Base-by-base conservation (phyloP, 1,284 basidiomycete genomes). In the Porphyrellus sp. region DNA sequence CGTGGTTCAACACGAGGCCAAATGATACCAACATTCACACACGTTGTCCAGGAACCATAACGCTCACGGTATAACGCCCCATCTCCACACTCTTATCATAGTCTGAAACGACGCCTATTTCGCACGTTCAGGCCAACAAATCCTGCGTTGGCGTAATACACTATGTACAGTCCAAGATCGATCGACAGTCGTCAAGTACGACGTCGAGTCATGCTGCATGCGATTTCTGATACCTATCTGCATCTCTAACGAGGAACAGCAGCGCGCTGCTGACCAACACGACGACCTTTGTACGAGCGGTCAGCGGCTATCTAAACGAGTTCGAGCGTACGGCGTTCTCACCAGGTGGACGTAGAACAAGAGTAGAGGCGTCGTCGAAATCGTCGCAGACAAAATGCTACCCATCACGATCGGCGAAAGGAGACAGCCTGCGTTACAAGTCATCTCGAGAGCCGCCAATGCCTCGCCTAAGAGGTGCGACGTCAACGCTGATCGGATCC, bases 361-460 rank as follows among this genome's bases (percentile, higher is more conserved):
- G 31, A 63, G 42, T 12, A 67, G 15, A 21, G 62, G 55, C 5
- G 15, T 21, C 4, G 54, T 52, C 27, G 31, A 31, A 25, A 67
- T 62, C 13, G 62, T 65, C 15, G 44, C 39, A 13, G 51, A 51
- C 20, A 63, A 39, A 31, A 63, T 52, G 34, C 59, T 40, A 2
- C 65, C 65, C 63, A 67, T 65, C 33, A 65, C 33, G 30, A 64
- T 25, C 15, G 53, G 59, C 1, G 70, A 72, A 20, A 71, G 30
- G 8, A 63, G 24, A 4, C 24, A 16, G 24, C 63, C 71, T 1
- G 63, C 48, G 11, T 60, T 60, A 16, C 49, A 41, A 0, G 70
- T 59, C 58, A 71, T 71, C n/a, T 64, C 67, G 23, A 71, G 51
- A 3, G 63, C 63, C 28, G 68, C 67, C 25, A 71, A 48, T 16